Evolutionary conservation across 208 protist species (phyloP), one percentile per base, ranked within the genome.

Genomic region (Trypanosoma melophagium): DNA sequence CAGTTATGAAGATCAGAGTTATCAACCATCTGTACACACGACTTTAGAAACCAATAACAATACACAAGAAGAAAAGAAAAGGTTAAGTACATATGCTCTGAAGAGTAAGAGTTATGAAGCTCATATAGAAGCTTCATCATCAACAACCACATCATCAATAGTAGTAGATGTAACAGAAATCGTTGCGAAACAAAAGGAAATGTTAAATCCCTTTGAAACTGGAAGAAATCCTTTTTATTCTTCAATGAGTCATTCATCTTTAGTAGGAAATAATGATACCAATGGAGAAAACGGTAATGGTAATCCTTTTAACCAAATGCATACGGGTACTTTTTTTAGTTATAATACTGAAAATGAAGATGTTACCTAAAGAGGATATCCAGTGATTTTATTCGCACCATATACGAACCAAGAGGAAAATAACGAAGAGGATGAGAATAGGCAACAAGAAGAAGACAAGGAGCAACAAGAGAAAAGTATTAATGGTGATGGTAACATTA

Each of bases 1-100:
- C 19, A 66, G 54, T 28, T 60, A 69, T 44, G 64, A 69, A 28
- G 21, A 60, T 52, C 22, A 50, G 12, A 61, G 42, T 60, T 69
- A 60, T 44, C 19, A 42, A 3, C 60, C 28, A 13, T 24, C 9
- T 47, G 13, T 14, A 47, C 2, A 17, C 1, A 17, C 16, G 16
- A n/a, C 1, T n/a, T 47, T 17, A 3, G 42, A 47, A 10, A 47
- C 42, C 3, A 47, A 47, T 47, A 2, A 47, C 10, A 10, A 47
- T 47, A 47, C 3, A 35, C 3, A 35, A 5, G 28, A 35, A 35
- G 3, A 35, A 35, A 35, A 5, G 28, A 35, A 35, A 35, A 35
- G 28, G 28, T 35, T 35, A 35, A 35, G 5, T 35, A 1, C 5
- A 35, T 35, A 35, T 35, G 5, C 1, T 35, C 3, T 7, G 28